These are phyloP conservation scores for Myriangium duriaei DNA, from an alignment of 2,329 filamentous ascomycete species.

Conservation along the genomic window DNA sequence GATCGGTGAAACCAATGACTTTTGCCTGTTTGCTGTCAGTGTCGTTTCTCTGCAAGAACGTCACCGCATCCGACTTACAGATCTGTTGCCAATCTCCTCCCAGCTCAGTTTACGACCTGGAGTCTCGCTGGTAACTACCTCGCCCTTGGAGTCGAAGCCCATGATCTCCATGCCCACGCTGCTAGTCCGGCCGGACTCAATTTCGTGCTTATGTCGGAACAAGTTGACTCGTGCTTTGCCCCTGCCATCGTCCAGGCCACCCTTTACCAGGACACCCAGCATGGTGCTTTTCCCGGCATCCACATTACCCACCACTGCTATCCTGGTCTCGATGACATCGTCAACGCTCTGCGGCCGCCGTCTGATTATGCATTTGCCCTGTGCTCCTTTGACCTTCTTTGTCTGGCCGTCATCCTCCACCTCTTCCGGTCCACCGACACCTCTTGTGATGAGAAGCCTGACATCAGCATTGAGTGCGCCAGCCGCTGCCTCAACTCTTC, in stretches of 20 bases:
- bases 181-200: constrained; percentile 87
- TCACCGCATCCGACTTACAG: constrained; percentile 32
- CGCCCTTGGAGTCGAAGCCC: constrained; percentile 81
- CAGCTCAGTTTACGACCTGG: constrained; percentile 82
- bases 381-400: constrained; percentile 59
- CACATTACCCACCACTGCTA: constrained; percentile 95
- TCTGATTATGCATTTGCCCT: constrained; percentile 78
- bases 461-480: constrained; percentile 58
- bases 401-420: constrained; percentile 43
- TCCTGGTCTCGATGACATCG: constrained; percentile 85
- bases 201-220: constrained; percentile 95
- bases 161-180: constrained; percentile 98
- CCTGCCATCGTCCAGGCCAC: constrained; percentile 84
- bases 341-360: constrained; percentile 62
- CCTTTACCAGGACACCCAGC: constrained; percentile 90
- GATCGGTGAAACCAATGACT: constrained; percentile 90
- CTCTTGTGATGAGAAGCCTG: constrained; percentile 75
- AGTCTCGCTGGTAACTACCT: constrained; percentile 68
- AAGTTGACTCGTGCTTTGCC: constrained; percentile 90
- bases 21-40: constrained; percentile 45
- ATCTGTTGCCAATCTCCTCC: constrained; percentile 94
- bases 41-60: neutral
- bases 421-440: constrained; percentile 68
- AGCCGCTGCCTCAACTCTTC: constrained; percentile 53
- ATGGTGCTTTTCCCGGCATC: constrained; percentile 96